Evolutionary conservation across 2,329 filamentous ascomycete species (phyloP), one percentile per base, ranked within the genome.

Genomic region (Hirsutella minnesotensis): DNA sequence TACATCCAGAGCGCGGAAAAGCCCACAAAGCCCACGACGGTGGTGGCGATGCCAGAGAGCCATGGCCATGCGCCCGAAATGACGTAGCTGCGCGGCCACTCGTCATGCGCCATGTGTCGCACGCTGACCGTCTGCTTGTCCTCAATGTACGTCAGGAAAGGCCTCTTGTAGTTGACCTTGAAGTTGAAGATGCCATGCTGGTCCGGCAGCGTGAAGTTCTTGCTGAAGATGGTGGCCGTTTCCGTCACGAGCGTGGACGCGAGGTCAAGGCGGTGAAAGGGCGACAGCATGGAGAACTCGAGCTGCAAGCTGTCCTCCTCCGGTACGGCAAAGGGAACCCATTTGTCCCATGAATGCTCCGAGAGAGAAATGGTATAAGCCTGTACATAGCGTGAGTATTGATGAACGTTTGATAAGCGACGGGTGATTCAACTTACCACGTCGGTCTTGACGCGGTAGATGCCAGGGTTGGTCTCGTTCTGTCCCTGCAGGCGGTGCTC

Each of bases 111-210:
- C 66, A 95, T 92, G 69, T 98, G 92, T 38, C 92, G 79, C 27
- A 98, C 87, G 1, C 89, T 94, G 42, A 96, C 89, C 19, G 90
- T 92, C 53, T 81, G 77, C 78, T 96, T 96, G 70, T 95, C 88
- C 59, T 95, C 89, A 42, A 98, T 62, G 60, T 81, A 83, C 56
- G 80, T 92, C 53, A 94, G 67, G 72, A 95, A 94, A 1, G 90
- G 88, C 7, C 92, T 81, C 72, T 94, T 94, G 75, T 96, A 95
- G 73, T 95, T 94, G 64, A 96, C 75, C 59, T 82, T 79, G 75
- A 98, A 96, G 69, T 94, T 94, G 75, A 96, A 98, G 66, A 98
- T 95, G 59, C 92, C 92, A 68, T 98, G 92, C 66, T 98, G 92
- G 62, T 98, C 92, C 4, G 92, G 92, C 4, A 90, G 75, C 49